Conservation (phyloP, 2,329 filamentous ascomycete genomes). For the Sclerotinia subarctica region DNA sequence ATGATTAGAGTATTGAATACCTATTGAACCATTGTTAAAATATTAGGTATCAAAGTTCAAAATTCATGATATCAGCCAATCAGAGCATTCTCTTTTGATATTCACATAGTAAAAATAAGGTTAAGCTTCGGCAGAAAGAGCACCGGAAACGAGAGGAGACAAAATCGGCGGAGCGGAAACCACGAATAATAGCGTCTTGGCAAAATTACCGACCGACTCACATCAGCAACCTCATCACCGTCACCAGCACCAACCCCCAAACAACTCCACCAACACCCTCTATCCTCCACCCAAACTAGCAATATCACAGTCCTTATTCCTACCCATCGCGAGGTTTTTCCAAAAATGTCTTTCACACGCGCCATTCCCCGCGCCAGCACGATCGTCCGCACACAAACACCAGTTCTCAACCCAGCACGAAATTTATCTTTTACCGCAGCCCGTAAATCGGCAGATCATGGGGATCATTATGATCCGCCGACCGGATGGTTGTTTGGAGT, state of each 20-base stretch:
- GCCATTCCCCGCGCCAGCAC: conserved; percentile 13
- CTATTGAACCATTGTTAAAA: no score
- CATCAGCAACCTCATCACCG: conserved; percentile 5
- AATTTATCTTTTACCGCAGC: not conserved
- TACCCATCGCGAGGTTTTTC: no score
- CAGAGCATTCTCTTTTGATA: no score
- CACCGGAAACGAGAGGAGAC: no score
- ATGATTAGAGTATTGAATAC: no score
- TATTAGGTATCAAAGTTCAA: no score
- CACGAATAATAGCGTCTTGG: conserved; percentile 13
- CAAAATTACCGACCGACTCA: conserved; percentile 12
- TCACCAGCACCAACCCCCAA: not conserved
- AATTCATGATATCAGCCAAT: no score
- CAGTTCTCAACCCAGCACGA: conserved; percentile 2
- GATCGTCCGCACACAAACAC: not conserved
- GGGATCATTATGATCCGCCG: conserved; percentile 77
- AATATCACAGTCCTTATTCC: not conserved
- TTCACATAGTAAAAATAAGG: no score
- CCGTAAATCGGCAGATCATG: conserved; percentile 29
- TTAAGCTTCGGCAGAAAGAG: no score
- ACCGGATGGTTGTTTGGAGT: conserved; percentile 90
- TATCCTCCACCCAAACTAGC: not conserved
- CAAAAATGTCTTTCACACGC: conserved; percentile 15
- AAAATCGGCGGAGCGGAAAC: not conserved
- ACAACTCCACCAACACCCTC: not conserved